Percentiles rank a stretch among this genome's conserved stretches.
These are phyloP conservation scores for Cyberlindnera xishuangbannaensis DNA, from an alignment of 805 yeast genomes.

Conservation along the genomic window DNA sequence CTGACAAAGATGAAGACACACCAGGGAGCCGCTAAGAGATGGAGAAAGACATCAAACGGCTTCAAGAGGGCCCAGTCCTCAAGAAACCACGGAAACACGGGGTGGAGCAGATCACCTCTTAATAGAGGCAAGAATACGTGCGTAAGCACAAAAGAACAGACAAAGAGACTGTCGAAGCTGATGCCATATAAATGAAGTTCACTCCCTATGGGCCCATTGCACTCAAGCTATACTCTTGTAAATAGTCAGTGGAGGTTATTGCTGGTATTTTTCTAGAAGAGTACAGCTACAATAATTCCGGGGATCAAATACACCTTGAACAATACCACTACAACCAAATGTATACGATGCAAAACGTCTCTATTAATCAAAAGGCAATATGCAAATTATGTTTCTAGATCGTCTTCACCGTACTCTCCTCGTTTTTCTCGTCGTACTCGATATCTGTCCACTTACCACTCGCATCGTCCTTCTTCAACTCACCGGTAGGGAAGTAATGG, in stretches of 20 bases:
- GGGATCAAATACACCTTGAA: no score
- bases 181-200: constrained; percentile 27
- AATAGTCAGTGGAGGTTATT: background rate
- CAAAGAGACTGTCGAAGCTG: constrained; percentile 51
- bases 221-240: background rate
- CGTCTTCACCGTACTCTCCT: constrained; percentile 18
- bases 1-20: constrained; percentile 75
- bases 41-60: constrained; percentile 68
- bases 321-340: no score
- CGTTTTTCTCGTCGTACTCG: constrained; percentile 37
- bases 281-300: no score
- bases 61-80: constrained; percentile 69
- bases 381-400: no score
- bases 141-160: constrained; percentile 49
- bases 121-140: constrained; percentile 56
- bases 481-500: constrained; percentile 79
- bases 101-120: constrained; percentile 65
- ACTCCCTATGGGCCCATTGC: background rate
- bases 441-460: constrained; percentile 50
- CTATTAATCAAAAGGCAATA: no score
- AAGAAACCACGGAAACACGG: constrained; percentile 88
- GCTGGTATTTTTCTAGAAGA: no score
- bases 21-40: constrained; percentile 82
- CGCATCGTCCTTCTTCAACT: constrained; percentile 42
- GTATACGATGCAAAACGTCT: no score